Evolutionary conservation across 768 basidiomycete genomes (phyloP).

Genomic region (Amanita molliuscula): DNA sequence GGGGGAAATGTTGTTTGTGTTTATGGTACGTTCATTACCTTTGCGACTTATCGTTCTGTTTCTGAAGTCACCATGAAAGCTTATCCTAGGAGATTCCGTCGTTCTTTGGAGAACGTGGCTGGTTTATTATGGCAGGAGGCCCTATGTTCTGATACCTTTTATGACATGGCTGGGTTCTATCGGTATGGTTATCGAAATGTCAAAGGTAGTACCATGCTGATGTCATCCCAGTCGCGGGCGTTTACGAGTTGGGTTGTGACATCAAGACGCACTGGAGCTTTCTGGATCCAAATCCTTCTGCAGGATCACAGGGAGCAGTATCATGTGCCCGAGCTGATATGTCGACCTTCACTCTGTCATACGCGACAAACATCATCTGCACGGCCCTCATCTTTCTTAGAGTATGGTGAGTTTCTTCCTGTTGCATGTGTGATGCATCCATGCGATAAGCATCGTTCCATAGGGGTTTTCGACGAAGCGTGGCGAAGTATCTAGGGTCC

Average conservation of each 20-base stretch:
- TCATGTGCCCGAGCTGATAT: conserved; percentile 17
- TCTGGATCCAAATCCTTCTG: conserved; percentile 5
- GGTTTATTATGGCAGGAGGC: conserved; percentile 11
- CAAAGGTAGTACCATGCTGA: not conserved
- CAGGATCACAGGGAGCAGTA: conserved; percentile 8
- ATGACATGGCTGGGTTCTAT: conserved; percentile 18
- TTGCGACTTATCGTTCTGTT: not conserved
- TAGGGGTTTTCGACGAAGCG: conserved; percentile 16
- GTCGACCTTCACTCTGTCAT: conserved; percentile 19
- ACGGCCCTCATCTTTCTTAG: conserved; percentile 18
- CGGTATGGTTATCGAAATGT: conserved; percentile 9
- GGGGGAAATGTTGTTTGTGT: conserved; percentile 20
- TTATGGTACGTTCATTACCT: conserved; percentile 13
- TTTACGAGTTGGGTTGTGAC: conserved; percentile 21
- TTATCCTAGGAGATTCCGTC: conserved; percentile 19
- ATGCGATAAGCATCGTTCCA: not conserved
- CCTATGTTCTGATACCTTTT: conserved; percentile 13
- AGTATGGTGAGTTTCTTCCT: conserved; percentile 13
- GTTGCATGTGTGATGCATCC: not conserved
- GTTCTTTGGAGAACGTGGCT: conserved; percentile 21
- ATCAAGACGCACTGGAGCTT: conserved; percentile 16
- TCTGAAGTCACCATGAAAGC: conserved; percentile 5
- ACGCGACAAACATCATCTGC: conserved; percentile 19
- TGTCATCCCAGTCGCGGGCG: conserved; percentile 12
- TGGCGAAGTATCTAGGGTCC: conserved; percentile 14